Evolutionary conservation across 768 basidiomycete genomes (phyloP).

Genomic region (Lentinula detonsa): DNA sequence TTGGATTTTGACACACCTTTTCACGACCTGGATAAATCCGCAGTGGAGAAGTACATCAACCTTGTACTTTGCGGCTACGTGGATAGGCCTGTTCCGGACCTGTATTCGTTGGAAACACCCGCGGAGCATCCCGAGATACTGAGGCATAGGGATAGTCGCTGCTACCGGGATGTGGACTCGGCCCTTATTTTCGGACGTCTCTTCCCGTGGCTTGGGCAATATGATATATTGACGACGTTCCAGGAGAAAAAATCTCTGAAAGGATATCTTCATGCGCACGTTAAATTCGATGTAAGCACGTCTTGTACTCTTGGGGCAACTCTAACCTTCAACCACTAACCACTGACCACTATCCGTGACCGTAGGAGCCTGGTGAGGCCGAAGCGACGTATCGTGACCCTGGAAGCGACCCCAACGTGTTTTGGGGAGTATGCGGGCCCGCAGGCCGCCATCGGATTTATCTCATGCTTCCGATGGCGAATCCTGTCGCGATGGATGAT

Average conservation of each 20-base stretch:
- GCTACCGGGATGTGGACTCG: not conserved
- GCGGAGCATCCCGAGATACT: not conserved
- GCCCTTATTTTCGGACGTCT: not conserved
- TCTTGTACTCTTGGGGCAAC: too few relatives aligned
- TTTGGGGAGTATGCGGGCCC: not conserved
- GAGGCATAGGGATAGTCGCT: not conserved
- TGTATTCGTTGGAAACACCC: not conserved
- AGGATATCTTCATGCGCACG: not conserved
- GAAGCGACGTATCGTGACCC: not conserved
- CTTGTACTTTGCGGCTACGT: not conserved
- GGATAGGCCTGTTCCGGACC: not conserved
- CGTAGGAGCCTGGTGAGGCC: too few relatives aligned
- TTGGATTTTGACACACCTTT: not conserved
- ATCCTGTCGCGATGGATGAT: not conserved
- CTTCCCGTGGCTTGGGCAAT: not conserved
- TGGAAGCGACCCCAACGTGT: not conserved
- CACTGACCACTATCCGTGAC: too few relatives aligned
- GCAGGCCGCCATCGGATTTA: not conserved
- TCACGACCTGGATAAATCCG: not conserved
- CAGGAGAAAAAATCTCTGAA: not conserved
- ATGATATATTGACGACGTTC: not conserved
- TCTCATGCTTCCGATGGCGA: not conserved
- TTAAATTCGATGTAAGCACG: not conserved
- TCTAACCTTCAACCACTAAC: too few relatives aligned
- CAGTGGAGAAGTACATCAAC: not conserved